Evolutionary conservation across 2,329 filamentous ascomycete genomes (phyloP).

Genomic region (Cladosporium sp.): DNA sequence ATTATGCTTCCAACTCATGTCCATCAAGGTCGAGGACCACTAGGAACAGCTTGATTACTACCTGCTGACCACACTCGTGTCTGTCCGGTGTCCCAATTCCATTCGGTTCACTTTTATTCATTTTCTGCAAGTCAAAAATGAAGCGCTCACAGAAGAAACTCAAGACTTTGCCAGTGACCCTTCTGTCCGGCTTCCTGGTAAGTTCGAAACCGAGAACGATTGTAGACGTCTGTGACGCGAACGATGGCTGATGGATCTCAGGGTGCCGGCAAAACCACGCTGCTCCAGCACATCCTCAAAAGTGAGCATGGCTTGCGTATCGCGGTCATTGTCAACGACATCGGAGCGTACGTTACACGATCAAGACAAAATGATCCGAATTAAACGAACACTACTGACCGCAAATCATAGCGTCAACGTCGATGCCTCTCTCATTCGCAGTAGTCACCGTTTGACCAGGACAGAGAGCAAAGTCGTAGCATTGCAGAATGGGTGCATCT

Average conservation of each 20-base stretch:
- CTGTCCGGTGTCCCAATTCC: background rate
- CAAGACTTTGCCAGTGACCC: constrained; percentile 56
- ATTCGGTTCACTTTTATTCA: background rate
- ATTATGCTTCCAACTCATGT: background rate
- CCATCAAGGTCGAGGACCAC: constrained; percentile 17
- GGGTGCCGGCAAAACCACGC: constrained; percentile 71
- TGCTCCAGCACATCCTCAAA: constrained; percentile 67
- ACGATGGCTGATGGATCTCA: constrained; percentile 30
- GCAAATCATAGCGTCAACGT: constrained; percentile 30
- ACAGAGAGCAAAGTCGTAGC: constrained; percentile 37
- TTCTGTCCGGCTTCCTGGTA: constrained; percentile 62
- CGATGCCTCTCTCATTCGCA: constrained; percentile 35
- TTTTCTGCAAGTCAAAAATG: background rate
- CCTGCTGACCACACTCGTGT: constrained; percentile 11
- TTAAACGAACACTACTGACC: background rate
- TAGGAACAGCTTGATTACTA: constrained; percentile 9
- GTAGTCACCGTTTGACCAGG: constrained; percentile 34
- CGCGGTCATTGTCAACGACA: constrained; percentile 73
- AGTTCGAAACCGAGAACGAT: constrained; percentile 12
- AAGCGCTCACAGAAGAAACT: background rate
- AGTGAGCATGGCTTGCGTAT: constrained; percentile 68
- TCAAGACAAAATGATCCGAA: background rate
- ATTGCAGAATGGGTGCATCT: constrained; percentile 63
- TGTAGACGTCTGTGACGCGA: background rate
- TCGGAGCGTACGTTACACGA: constrained; percentile 42